These are phyloP conservation scores for Corniculantispora saksenae DNA, from an alignment of 2,329 filamentous ascomycete species.

Conservation along the genomic window DNA sequence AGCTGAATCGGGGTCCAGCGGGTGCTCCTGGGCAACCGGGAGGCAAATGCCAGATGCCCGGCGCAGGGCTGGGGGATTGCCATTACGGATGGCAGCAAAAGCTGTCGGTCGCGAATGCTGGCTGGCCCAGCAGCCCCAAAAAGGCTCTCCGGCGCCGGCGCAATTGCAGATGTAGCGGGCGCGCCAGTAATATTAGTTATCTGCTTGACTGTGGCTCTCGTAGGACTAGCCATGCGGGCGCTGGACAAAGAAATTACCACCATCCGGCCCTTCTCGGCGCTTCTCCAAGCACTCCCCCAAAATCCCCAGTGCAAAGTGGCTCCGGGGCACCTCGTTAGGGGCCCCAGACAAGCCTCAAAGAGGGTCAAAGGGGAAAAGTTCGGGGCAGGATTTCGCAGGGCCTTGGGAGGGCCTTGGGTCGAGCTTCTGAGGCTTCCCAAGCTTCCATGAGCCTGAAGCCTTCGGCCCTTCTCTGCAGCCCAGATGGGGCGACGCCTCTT, in stretches of 20 bases:
- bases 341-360: not conserved
- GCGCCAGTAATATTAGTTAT: not conserved
- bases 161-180: not conserved
- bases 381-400: not conserved
- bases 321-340: constrained; percentile 3
- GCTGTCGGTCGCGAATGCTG: not conserved
- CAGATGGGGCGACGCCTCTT: constrained; percentile 7
- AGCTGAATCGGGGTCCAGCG: constrained; percentile 7
- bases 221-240: constrained; percentile 1
- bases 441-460: constrained; percentile 4
- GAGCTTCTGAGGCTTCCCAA: not conserved
- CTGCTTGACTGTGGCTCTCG: not conserved
- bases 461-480: constrained; percentile 18
- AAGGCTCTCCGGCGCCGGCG: not conserved
- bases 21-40: not conserved
- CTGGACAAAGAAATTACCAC: constrained; percentile 3
- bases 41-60: not conserved
- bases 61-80: not conserved
- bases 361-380: not conserved
- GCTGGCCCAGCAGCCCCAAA: not conserved
- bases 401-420: not conserved
- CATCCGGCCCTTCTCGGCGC: constrained; percentile 19
- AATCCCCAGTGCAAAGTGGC: constrained; percentile 14
- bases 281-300: constrained; percentile 6
- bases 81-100: not conserved